These are phyloP conservation scores for Stachybotrys chlorohalonatus DNA, from an alignment of 2,329 filamentous ascomycete species.

Conservation along the genomic window DNA sequence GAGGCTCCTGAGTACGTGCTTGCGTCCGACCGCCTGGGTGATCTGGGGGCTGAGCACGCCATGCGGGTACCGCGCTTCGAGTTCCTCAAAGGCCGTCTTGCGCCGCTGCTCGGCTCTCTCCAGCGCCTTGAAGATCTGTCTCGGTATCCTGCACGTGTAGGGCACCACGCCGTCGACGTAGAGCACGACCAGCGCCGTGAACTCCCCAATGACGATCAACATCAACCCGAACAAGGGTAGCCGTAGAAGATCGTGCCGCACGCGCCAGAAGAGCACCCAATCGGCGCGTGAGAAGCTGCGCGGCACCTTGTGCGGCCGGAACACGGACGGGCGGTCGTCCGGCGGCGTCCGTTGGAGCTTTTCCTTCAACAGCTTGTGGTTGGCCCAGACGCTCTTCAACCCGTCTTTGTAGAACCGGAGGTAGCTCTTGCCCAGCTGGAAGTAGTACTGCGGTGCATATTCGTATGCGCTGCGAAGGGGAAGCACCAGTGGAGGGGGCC, in stretches of 20 bases:
- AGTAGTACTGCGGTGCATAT: conserved; percentile 37
- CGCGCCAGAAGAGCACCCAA: conserved; percentile 61
- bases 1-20: conserved; percentile 32
- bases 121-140: conserved; percentile 53
- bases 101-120: conserved; percentile 46
- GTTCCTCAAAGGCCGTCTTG: conserved; percentile 34
- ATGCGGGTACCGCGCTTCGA: conserved; percentile 22
- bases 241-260: conserved; percentile 63
- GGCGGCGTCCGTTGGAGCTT: conserved; percentile 34
- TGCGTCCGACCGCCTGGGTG: conserved; percentile 17
- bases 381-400: conserved; percentile 63
- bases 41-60: conserved; percentile 25
- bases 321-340: conserved; percentile 41
- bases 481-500: conserved; percentile 59
- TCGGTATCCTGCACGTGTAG: conserved; percentile 72
- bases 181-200: conserved; percentile 72
- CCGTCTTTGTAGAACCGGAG: conserved; percentile 81
- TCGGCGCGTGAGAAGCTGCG: conserved; percentile 48
- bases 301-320: conserved; percentile 22
- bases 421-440: conserved; percentile 64
- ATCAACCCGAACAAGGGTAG: conserved; percentile 71
- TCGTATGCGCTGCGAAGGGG: conserved; percentile 39
- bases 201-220: conserved; percentile 72
- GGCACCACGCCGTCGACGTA: conserved; percentile 65
- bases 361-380: conserved; percentile 44